phyloP scores from a whole-genome alignment of 352 stramenopile species.

The Globisporangium abappressorium region DNA sequence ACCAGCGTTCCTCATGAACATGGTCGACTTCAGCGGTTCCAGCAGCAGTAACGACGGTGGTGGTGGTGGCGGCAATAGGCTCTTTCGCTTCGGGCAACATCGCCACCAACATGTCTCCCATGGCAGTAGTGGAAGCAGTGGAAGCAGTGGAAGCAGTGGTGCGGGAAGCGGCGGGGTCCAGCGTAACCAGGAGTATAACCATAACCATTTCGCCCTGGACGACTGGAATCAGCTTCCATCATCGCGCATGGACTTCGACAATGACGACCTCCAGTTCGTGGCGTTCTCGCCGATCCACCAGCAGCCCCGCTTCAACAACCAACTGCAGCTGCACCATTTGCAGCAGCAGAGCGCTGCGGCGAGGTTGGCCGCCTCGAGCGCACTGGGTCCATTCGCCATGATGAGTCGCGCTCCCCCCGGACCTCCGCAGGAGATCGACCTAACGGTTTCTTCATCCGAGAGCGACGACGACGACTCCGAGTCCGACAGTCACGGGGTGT shows the following conservation, averaged over 20 bases:
- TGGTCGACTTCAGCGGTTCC: constrained; percentile 11
- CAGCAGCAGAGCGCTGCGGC: constrained; percentile 1
- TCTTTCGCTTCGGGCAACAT: constrained; percentile 6
- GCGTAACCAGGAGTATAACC: constrained; percentile 11
- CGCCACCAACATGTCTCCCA: not conserved
- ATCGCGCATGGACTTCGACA: constrained; percentile 7
- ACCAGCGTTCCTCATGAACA: constrained; percentile 7
- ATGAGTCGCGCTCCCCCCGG: not conserved
- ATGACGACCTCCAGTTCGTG: constrained; percentile 6
- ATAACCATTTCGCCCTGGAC: constrained; percentile 2
- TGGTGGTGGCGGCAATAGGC: not conserved
- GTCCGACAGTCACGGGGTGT: not conserved
- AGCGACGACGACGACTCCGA: constrained; percentile 10
- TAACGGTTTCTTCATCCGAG: constrained; percentile 60
- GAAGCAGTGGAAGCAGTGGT: not conserved
- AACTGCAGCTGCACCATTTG: not conserved
- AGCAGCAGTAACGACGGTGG: not conserved
- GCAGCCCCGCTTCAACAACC: constrained; percentile 3
- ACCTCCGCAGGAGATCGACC: constrained; percentile 53
- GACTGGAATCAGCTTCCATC: constrained; percentile 12
- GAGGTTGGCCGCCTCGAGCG: not conserved
- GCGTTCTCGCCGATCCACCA: constrained; percentile 8
- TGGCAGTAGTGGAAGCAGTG: not conserved
- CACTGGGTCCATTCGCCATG: constrained; percentile 5
- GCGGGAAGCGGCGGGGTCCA: not conserved